Evolutionary conservation across 495 filamentous ascomycete species (phyloP).

Genomic region (Neurospora africana): DNA sequence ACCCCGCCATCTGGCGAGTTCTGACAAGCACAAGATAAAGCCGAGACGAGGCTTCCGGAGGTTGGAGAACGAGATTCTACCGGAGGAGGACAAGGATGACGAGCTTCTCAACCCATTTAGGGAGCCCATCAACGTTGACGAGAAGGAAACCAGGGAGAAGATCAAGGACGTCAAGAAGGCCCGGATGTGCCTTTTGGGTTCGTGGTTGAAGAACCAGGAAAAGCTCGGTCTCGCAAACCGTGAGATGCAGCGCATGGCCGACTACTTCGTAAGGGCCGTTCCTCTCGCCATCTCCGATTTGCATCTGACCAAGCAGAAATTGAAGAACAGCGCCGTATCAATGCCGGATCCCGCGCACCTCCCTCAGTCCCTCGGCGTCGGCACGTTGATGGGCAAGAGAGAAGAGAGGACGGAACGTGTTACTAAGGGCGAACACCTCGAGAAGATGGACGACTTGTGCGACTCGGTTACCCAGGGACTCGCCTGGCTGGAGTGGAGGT

Average conservation of each 20-base stretch:
- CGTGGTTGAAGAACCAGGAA: background rate
- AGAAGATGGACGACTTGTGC: conserved; percentile 68
- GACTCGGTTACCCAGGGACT: conserved; percentile 82
- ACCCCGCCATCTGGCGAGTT: background rate
- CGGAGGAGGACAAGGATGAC: background rate
- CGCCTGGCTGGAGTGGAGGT: conserved; percentile 78
- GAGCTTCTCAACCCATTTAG: background rate
- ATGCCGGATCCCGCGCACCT: background rate
- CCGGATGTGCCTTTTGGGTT: conserved; percentile 20
- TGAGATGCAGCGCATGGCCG: background rate
- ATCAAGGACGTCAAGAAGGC: conserved; percentile 13
- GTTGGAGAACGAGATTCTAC: background rate
- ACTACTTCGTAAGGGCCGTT: background rate
- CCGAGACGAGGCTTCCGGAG: background rate
- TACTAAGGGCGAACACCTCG: background rate
- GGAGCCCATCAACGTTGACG: background rate
- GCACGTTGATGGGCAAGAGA: background rate
- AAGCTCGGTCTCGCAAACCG: background rate
- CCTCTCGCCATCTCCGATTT: background rate
- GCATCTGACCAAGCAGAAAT: background rate
- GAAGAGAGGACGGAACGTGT: background rate
- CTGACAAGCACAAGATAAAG: background rate
- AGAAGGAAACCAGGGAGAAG: conserved; percentile 3
- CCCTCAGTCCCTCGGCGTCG: background rate
- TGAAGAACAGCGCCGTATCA: background rate